Conservation (phyloP, 495 filamentous ascomycete species). For the Schizothecium vesticola region DNA sequence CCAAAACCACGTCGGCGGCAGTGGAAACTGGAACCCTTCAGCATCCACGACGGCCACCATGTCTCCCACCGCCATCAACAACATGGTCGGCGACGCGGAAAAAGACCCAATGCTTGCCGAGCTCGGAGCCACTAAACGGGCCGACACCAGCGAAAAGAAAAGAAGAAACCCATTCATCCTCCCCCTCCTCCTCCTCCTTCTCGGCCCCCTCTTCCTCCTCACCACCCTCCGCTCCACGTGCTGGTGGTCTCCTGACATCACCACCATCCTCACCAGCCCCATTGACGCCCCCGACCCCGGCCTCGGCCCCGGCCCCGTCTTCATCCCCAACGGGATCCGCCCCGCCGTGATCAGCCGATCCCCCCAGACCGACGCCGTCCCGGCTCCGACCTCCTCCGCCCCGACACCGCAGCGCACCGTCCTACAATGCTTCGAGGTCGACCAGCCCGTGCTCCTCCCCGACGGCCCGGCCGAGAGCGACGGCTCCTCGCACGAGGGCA, state of each 20-base stretch:
- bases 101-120: not conserved
- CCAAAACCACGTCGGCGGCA: no score
- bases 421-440: conserved; percentile 63
- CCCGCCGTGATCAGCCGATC: conserved; percentile 4
- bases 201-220: not conserved
- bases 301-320: not conserved
- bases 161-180: not conserved
- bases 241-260: not conserved
- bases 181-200: not conserved
- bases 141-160: not conserved
- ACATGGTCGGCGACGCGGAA: not conserved
- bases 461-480: conserved; percentile 38
- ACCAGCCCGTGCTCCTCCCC: conserved; percentile 55
- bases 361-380: not conserved
- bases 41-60: not conserved
- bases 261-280: not conserved
- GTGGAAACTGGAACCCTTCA: not conserved
- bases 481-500: conserved; percentile 19
- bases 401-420: conserved; percentile 23
- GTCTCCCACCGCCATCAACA: not conserved
- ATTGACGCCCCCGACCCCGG: not conserved
- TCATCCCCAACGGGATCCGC: not conserved
- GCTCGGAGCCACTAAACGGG: not conserved
- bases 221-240: not conserved
- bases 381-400: conserved; percentile 17